Evolutionary conservation across 345 rosid genomes (phyloP).

Genomic region (Sapria himalayana): DNA sequence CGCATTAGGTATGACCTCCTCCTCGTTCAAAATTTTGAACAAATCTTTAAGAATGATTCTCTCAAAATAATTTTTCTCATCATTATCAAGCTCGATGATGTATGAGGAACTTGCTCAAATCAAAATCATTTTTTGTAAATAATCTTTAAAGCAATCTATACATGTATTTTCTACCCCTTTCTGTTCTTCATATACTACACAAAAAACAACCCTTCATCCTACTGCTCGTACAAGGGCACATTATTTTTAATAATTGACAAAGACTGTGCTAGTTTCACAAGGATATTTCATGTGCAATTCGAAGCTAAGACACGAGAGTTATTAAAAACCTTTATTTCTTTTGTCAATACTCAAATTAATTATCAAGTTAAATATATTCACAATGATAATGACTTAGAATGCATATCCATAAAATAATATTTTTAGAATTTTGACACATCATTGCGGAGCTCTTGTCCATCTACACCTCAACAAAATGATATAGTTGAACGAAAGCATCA

Average conservation of each 20-base stretch:
- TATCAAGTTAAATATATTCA: too few relatives aligned
- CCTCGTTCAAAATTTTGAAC: too few relatives aligned
- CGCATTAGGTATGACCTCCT: too few relatives aligned
- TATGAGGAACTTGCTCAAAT: background rate
- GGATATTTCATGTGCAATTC: background rate
- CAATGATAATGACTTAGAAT: background rate
- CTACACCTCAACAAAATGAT: too few relatives aligned
- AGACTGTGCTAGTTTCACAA: background rate
- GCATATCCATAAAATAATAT: background rate
- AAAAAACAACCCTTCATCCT: background rate
- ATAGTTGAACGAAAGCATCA: too few relatives aligned
- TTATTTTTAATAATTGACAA: background rate
- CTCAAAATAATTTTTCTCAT: too few relatives aligned
- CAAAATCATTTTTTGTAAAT: background rate
- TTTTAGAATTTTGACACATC: background rate
- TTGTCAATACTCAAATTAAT: too few relatives aligned
- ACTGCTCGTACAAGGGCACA: background rate
- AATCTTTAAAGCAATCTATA: background rate
- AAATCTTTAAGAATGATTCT: too few relatives aligned
- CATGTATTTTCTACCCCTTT: too few relatives aligned
- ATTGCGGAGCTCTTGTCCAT: background rate
- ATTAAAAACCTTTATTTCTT: too few relatives aligned
- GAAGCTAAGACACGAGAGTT: background rate
- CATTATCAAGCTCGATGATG: too few relatives aligned
- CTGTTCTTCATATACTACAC: background rate